Base-by-base conservation (phyloP, 129 eudicot genomes). In the Centaurea solstitialis region DNA sequence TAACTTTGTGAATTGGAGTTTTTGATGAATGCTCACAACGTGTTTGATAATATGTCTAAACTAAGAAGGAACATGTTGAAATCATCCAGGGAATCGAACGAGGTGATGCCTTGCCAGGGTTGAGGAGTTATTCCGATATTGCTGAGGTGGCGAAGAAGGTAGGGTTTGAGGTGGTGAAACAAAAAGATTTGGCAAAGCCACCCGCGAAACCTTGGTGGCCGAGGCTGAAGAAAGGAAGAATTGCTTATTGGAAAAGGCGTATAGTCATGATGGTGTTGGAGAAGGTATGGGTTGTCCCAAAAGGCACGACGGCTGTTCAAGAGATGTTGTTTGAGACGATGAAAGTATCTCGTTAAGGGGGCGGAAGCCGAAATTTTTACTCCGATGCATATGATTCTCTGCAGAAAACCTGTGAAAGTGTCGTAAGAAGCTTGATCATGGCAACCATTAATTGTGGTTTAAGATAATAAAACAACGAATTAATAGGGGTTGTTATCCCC, bases 321-420 rank as follows among this genome's bases (percentile, higher is more conserved):
- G 92, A 92, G 84, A 94, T 94, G 98, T 87, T 95, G 78, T 89
- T 92, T 41, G 85, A 82, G 82, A 95, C 99, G 26, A 97, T 94
- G 4, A 97, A 97, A 92, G 85, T 86, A 87, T 73, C 85, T 95
- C 17, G 84, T 92, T 0, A 84, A 76, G 99, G 97, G 0, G 99
- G 99, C 0, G 97, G 92, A 11, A 80, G 30, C 86, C 4, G 97
- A 96, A 43, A 94, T 94, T 23, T 94, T 94, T 82, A 70, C 72
- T 0, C 99, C 99, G 12, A 95, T 95, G 99, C 92, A 95, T 76
- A 90, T 92, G 97, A 89, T 92, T 73, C 94, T 95, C 83, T 95
- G 93, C 89, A 87, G 90, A 80, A 95, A 93, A 77, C 97, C 97
- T 0, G 85, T 80, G 76, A 84, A 76, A 21, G 30, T 26, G 2